Percentiles rank a stretch among this genome's conserved stretches.
Evolutionary conservation across 2,329 filamentous ascomycete genomes (phyloP).

Genomic region (Aspergillus sp.): DNA sequence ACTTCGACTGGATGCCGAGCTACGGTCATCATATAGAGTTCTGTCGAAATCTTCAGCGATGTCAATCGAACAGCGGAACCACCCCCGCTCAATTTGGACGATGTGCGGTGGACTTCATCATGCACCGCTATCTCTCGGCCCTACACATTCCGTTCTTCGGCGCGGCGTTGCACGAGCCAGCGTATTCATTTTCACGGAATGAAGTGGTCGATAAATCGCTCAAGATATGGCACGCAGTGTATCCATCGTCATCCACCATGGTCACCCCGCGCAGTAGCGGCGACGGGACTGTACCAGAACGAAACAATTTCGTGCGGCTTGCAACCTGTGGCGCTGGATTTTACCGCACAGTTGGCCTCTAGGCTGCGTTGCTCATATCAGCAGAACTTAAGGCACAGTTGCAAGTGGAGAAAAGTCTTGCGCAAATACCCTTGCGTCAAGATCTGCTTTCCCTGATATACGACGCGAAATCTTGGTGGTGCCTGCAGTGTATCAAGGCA

Average conservation of each 20-base stretch:
- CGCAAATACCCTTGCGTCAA: slow-evolving; percentile 15
- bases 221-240: slow-evolving; percentile 37
- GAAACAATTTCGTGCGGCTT: slow-evolving; percentile 34
- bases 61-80: neutral
- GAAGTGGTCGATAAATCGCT: slow-evolving; percentile 41
- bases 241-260: slow-evolving; percentile 17
- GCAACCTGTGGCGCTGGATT: slow-evolving; percentile 27
- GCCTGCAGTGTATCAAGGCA: slow-evolving; percentile 31
- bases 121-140: slow-evolving; percentile 18
- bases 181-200: slow-evolving; percentile 42
- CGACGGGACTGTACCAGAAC: slow-evolving; percentile 3
- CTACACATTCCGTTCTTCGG: slow-evolving; percentile 23
- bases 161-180: slow-evolving; percentile 10
- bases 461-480: slow-evolving; percentile 35
- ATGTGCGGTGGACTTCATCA: slow-evolving; percentile 16
- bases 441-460: slow-evolving; percentile 26
- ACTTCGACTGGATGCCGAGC: slow-evolving; percentile 32
- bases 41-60: slow-evolving; percentile 17
- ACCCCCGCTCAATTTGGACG: slow-evolving; percentile 11
- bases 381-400: slow-evolving; percentile 19
- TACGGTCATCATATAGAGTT: slow-evolving; percentile 39
- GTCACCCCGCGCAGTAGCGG: slow-evolving; percentile 2
- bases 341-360: slow-evolving; percentile 10
- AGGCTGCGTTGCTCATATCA: slow-evolving; percentile 14
- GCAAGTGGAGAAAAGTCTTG: slow-evolving; percentile 18